These are phyloP conservation scores for Dothiorella sarmentorum DNA, from an alignment of 2,329 filamentous ascomycete species.

Conservation along the genomic window DNA sequence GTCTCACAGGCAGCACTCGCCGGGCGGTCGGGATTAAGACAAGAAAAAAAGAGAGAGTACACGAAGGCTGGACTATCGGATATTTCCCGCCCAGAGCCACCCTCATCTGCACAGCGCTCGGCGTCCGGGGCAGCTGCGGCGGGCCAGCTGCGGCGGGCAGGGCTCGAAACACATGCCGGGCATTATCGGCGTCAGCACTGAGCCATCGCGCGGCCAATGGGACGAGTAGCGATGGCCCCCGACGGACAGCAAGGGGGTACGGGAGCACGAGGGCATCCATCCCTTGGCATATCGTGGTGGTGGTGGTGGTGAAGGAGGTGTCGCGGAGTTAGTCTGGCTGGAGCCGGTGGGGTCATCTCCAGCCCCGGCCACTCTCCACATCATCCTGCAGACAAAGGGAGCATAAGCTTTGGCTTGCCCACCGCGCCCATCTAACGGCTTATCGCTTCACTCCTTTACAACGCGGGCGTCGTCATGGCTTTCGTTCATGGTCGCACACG, in stretches of 20 bases:
- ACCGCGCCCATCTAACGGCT: too few relatives aligned
- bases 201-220: not conserved
- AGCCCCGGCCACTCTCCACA: not conserved
- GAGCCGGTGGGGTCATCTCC: not conserved
- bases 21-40: not conserved
- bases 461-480: too few relatives aligned
- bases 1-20: conserved; percentile 2
- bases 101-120: not conserved
- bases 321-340: not conserved
- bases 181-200: conserved; percentile 9
- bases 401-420: not conserved
- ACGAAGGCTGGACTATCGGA: not conserved
- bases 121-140: not conserved
- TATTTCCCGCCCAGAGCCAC: conserved; percentile 3
- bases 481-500: not conserved
- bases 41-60: too few relatives aligned
- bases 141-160: not conserved
- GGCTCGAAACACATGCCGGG: conserved; percentile 7
- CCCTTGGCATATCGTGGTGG: not conserved
- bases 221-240: not conserved
- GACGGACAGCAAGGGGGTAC: not conserved
- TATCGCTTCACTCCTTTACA: too few relatives aligned
- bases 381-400: not conserved
- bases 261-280: conserved; percentile 7
- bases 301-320: not conserved